These are phyloP conservation scores for Chondrostereum purpureum DNA, from an alignment of 1,284 basidiomycete species.

Conservation along the genomic window DNA sequence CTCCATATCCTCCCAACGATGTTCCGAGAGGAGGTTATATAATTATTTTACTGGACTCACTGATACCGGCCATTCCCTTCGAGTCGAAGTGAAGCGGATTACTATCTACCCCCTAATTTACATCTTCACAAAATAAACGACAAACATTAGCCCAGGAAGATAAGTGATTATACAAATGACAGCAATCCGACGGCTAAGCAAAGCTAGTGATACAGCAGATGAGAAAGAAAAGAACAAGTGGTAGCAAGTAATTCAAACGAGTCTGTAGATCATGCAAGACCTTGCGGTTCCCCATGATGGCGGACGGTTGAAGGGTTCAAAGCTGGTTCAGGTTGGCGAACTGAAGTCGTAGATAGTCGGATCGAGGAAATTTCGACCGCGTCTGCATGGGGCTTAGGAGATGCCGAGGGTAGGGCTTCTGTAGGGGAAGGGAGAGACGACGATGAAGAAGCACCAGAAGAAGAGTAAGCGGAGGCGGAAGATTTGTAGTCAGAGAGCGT, in stretches of 20 bases:
- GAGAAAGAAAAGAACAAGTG: background rate
- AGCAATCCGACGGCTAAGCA: background rate
- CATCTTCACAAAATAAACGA: too few species aligned
- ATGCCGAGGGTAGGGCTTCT: background rate
- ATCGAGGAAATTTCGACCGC: background rate
- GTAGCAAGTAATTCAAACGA: background rate
- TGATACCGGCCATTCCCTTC: too few species aligned
- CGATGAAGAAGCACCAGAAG: background rate
- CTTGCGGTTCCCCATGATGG: background rate
- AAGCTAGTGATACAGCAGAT: background rate
- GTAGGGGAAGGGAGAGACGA: background rate
- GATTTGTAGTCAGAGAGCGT: constrained; percentile 25
- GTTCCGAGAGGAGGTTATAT: too few species aligned
- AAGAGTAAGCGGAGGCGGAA: constrained; percentile 21
- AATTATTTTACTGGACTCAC: too few species aligned
- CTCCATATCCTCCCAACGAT: too few species aligned
- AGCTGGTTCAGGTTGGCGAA: background rate
- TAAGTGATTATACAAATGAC: background rate
- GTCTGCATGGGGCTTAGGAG: background rate
- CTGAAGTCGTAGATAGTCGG: background rate
- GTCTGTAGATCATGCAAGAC: background rate
- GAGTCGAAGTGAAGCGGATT: too few species aligned
- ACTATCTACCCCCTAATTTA: too few species aligned
- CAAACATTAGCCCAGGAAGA: too few species aligned
- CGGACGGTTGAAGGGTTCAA: background rate